Conservation (phyloP, 805 yeast species). For the Kockiozyma suomiensis region DNA sequence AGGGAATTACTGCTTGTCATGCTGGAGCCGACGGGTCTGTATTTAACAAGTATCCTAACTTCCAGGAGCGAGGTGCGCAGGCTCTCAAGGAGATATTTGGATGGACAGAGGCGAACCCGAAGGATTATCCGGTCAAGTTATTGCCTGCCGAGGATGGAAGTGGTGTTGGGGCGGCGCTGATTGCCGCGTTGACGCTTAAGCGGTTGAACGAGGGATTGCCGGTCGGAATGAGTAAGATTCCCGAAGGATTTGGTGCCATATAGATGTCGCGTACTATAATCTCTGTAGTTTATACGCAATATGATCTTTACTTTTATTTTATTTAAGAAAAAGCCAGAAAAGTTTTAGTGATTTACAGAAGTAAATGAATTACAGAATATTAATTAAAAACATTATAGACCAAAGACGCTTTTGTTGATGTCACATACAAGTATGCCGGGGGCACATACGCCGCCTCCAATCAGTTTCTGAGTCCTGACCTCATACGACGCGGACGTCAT, state of each 20-base stretch:
- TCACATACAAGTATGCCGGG: slow-evolving; percentile 14
- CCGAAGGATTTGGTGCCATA: slow-evolving; percentile 9
- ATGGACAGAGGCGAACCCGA: slow-evolving; percentile 56
- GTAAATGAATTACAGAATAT: slow-evolving; percentile 40
- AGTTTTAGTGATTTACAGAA: neutral
- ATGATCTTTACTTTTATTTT: too few relatives aligned
- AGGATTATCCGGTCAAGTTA: slow-evolving; percentile 78
- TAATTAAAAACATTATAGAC: neutral
- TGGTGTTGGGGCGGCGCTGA: slow-evolving; percentile 98
- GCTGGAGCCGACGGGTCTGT: slow-evolving; percentile 99
- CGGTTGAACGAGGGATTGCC: slow-evolving; percentile 46
- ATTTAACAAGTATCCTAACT: slow-evolving; percentile 88
- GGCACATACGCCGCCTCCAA: slow-evolving; percentile 19
- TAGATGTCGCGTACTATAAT: neutral
- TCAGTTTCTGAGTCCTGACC: slow-evolving; percentile 1
- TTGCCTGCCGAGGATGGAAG: slow-evolving; percentile 97
- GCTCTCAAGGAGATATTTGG: slow-evolving; percentile 87
- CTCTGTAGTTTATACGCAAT: neutral
- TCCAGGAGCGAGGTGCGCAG: slow-evolving; percentile 83
- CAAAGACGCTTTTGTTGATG: slow-evolving; percentile 3
- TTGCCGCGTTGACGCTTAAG: slow-evolving; percentile 89
- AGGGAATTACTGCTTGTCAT: slow-evolving; percentile 67
- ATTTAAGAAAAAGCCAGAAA: neutral
- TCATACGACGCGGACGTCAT: slow-evolving; percentile 14
- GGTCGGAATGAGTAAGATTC: slow-evolving; percentile 20